Conservation (phyloP, 208 protist species). For the Strigomonas culicis region DNA sequence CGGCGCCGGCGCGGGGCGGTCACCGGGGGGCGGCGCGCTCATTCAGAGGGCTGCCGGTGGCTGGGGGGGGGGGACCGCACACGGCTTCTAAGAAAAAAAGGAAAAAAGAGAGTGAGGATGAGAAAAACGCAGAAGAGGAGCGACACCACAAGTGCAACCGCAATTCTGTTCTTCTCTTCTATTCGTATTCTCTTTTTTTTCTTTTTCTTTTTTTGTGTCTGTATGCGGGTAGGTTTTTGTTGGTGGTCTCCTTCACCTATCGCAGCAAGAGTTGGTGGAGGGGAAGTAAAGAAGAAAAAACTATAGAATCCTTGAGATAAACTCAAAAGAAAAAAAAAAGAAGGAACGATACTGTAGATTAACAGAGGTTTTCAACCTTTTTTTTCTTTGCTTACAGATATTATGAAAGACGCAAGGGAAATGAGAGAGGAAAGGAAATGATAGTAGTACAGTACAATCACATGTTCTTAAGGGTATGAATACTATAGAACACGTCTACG, state of each 20-base stretch:
- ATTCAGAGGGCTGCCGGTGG: too few relatives aligned
- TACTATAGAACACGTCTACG: background rate
- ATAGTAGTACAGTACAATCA: background rate
- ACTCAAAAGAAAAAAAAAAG: conserved; percentile 14
- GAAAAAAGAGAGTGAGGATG: conserved; percentile 11
- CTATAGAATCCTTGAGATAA: conserved; percentile 12
- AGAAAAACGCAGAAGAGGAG: conserved; percentile 9
- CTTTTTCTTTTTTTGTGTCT: conserved; percentile 10
- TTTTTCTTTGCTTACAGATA: background rate
- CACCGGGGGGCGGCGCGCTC: too few relatives aligned
- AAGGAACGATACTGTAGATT: background rate
- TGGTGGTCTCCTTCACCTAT: background rate
- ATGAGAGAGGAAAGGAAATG: conserved; percentile 11
- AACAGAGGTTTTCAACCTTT: background rate
- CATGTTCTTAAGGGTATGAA: background rate
- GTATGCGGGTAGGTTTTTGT: background rate
- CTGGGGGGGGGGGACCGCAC: too few relatives aligned
- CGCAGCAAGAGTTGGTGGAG: conserved; percentile 10
- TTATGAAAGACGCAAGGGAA: background rate
- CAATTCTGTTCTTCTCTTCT: conserved; percentile 11
- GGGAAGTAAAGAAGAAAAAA: conserved; percentile 9
- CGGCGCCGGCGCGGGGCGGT: too few relatives aligned
- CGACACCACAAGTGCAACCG: background rate
- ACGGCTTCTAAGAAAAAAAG: conserved; percentile 14
- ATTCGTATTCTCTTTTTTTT: background rate